Evolutionary conservation across 371 early-diverging fungal species (phyloP).

Genomic region (Apophysomyces elegans): DNA sequence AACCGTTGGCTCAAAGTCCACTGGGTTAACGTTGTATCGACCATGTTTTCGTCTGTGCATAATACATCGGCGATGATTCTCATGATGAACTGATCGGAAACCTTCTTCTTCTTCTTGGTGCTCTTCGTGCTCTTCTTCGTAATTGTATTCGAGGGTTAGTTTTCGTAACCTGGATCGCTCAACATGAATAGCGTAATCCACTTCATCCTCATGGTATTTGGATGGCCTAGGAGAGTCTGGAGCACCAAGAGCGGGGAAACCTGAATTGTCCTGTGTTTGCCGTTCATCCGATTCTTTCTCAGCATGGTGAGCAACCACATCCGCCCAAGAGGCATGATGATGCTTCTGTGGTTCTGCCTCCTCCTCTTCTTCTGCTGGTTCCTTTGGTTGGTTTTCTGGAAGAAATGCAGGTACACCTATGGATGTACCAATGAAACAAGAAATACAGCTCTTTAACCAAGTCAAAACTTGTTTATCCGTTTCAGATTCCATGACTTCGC

Average conservation of each 20-base stretch:
- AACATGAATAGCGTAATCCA: constrained; percentile 18
- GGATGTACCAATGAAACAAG: constrained; percentile 21
- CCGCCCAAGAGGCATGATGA: constrained; percentile 31
- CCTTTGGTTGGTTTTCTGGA: constrained; percentile 14
- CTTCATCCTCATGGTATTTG: constrained; percentile 17
- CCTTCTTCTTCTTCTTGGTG: constrained; percentile 18
- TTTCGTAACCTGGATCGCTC: constrained; percentile 19
- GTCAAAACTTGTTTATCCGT: constrained; percentile 44
- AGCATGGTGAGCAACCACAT: constrained; percentile 30
- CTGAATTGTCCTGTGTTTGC: constrained; percentile 1
- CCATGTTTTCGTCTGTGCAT: constrained; percentile 6
- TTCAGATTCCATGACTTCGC: constrained; percentile 43
- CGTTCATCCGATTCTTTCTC: constrained; percentile 12
- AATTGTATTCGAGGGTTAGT: constrained; percentile 6
- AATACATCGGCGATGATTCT: neutral
- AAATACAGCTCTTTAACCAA: constrained; percentile 16
- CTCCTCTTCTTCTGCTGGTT: neutral
- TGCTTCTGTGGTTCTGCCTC: constrained; percentile 17
- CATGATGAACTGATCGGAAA: constrained; percentile 5
- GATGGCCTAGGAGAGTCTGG: constrained; percentile 6
- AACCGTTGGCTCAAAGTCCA: constrained; percentile 20
- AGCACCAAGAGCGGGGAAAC: constrained; percentile 15
- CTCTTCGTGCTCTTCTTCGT: neutral
- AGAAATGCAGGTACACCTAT: constrained; percentile 22
- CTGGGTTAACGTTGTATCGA: constrained; percentile 2